phyloP scores from a whole-genome alignment of 768 basidiomycete genomes.

The Leccinum boreale region DNA sequence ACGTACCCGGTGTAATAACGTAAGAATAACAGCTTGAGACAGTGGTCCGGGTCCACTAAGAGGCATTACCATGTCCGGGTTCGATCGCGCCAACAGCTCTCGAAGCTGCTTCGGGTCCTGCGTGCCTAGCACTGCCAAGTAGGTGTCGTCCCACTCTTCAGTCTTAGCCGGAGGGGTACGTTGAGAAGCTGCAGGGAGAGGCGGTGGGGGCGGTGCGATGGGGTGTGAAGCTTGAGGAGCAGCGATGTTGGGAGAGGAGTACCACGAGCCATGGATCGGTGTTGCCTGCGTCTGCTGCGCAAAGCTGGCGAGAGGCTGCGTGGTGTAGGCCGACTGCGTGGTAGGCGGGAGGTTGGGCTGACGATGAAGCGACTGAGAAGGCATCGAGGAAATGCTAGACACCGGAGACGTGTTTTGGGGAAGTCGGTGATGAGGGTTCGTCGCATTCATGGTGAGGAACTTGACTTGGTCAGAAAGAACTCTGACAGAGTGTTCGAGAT shows the following conservation, averaged over 20 bases:
- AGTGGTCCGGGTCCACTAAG: slow-evolving; percentile 64
- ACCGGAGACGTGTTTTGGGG: slow-evolving; percentile 33
- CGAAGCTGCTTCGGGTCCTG: slow-evolving; percentile 75
- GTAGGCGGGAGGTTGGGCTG: slow-evolving; percentile 35
- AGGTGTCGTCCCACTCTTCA: slow-evolving; percentile 85
- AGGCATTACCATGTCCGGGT: slow-evolving; percentile 79
- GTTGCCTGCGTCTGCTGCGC: slow-evolving; percentile 31
- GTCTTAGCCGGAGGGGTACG: slow-evolving; percentile 52
- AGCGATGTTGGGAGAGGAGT: slow-evolving; percentile 55
- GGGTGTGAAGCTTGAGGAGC: slow-evolving; percentile 84
- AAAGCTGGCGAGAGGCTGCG: slow-evolving; percentile 34
- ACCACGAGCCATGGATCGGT: slow-evolving; percentile 49
- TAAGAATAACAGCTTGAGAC: slow-evolving; percentile 82
- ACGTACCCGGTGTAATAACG: slow-evolving; percentile 77
- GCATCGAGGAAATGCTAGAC: slow-evolving; percentile 36
- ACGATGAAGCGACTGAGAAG: slow-evolving; percentile 33
- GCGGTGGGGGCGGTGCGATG: slow-evolving; percentile 59
- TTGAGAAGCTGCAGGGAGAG: slow-evolving; percentile 38
- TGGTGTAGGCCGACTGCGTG: slow-evolving; percentile 32
- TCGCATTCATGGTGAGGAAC: slow-evolving; percentile 61
- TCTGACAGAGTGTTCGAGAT: slow-evolving; percentile 76
- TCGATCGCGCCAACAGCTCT: slow-evolving; percentile 68
- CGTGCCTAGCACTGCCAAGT: slow-evolving; percentile 70
- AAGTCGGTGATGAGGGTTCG: slow-evolving; percentile 34
- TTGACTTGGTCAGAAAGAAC: slow-evolving; percentile 79